Evolutionary conservation across 345 rosid species (phyloP).

Genomic region (Psidium guajava): DNA sequence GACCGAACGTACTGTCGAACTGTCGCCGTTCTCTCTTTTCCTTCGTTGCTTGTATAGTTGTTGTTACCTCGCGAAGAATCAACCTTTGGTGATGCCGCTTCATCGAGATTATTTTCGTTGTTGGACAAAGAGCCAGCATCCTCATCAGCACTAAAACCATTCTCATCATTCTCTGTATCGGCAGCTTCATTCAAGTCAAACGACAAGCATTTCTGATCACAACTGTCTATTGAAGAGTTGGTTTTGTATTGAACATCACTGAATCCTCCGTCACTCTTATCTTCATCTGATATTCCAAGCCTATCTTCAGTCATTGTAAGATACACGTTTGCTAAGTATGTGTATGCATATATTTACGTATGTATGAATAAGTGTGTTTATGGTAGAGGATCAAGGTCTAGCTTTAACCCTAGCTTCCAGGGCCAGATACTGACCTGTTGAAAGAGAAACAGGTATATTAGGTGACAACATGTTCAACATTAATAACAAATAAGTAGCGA

Average conservation of each 20-base stretch:
- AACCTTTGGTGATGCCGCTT: not conserved
- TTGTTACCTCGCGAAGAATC: slow-evolving; percentile 9
- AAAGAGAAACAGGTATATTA: not conserved
- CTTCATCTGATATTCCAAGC: slow-evolving; percentile 13
- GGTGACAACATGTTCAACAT: not conserved
- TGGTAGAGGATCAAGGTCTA: not conserved
- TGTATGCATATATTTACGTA: not conserved
- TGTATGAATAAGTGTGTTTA: not conserved
- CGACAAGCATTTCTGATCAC: slow-evolving; percentile 9
- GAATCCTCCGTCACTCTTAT: slow-evolving; percentile 2
- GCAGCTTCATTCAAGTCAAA: slow-evolving; percentile 41
- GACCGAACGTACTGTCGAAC: slow-evolving; percentile 76
- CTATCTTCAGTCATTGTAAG: slow-evolving; percentile 1
- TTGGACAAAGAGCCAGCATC: not conserved
- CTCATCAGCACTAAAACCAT: not conserved
- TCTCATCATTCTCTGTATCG: not conserved
- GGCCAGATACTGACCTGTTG: not conserved
- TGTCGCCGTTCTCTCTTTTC: slow-evolving; percentile 5
- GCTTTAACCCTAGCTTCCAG: not conserved
- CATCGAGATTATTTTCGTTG: not conserved
- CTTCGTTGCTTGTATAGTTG: slow-evolving; percentile 4
- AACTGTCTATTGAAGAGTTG: slow-evolving; percentile 1
- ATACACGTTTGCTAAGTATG: not conserved
- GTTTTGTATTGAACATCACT: not conserved
- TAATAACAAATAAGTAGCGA: not conserved